Percentiles rank a stretch among this genome's conserved stretches.
These are phyloP conservation scores for Ligustrum vulgare DNA, from an alignment of 257 asterid species.

Conservation along the genomic window DNA sequence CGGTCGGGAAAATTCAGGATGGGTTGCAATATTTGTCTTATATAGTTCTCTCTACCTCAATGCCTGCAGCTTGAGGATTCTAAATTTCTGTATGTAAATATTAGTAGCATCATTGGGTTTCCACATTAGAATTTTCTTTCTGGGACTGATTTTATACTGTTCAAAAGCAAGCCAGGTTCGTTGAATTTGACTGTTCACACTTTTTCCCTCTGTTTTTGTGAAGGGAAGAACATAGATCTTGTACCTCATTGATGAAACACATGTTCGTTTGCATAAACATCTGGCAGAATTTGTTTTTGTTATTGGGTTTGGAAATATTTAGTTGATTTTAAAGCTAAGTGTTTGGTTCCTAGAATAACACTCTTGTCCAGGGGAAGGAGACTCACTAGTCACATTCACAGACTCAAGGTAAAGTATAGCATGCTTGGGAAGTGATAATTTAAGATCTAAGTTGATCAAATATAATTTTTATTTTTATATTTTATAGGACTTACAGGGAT, in stretches of 20 bases:
- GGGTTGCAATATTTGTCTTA: conserved; percentile 71
- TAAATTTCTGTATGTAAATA: conserved; percentile 43
- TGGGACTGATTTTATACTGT: background rate
- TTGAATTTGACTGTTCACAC: conserved; percentile 7
- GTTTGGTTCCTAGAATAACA: background rate
- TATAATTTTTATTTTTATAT: no score
- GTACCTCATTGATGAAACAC: background rate
- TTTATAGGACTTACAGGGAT: no score
- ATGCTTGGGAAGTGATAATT: no score
- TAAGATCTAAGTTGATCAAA: no score
- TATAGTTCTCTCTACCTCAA: conserved; percentile 65
- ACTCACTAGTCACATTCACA: background rate
- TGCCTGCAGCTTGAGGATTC: conserved; percentile 61
- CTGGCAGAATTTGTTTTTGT: no score
- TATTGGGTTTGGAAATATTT: background rate
- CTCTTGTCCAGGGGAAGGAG: background rate
- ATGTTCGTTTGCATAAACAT: background rate
- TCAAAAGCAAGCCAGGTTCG: background rate
- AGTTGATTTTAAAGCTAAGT: background rate
- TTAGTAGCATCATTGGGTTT: conserved; percentile 10
- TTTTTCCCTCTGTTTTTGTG: conserved; percentile 23
- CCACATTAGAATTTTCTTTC: background rate
- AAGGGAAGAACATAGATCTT: conserved; percentile 15
- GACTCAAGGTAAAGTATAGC: background rate
- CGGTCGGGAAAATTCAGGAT: conserved; percentile 76